phyloP scores from a whole-genome alignment of 1,139 yeast species.

The Saccharomycopsis hybrid region DNA sequence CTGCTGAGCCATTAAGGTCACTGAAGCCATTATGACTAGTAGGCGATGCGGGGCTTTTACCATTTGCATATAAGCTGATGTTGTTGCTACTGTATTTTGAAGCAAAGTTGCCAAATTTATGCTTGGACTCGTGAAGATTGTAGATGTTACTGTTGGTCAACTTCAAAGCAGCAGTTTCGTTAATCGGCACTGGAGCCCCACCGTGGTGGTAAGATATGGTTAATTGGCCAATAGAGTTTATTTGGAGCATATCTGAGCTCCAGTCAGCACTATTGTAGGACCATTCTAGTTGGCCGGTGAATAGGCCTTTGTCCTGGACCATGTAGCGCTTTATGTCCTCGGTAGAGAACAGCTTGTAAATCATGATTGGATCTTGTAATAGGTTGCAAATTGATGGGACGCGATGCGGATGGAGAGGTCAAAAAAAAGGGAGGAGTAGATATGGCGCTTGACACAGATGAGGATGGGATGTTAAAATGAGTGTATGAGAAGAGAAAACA shows the following conservation, averaged over 20 bases:
- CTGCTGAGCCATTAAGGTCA: too few relatives aligned
- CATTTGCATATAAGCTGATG: neutral
- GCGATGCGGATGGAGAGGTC: too few relatives aligned
- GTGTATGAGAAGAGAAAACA: too few relatives aligned
- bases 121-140: constrained; percentile 1
- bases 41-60: neutral
- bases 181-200: neutral
- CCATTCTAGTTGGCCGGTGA: constrained; percentile 30
- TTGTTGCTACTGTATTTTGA: neutral
- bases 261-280: constrained; percentile 22
- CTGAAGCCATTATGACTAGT: too few relatives aligned
- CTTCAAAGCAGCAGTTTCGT: constrained; percentile 2
- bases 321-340: constrained; percentile 16
- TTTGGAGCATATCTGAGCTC: constrained; percentile 12
- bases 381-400: neutral
- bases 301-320: constrained; percentile 25
- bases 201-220: constrained; percentile 7
- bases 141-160: constrained; percentile 5
- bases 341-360: neutral
- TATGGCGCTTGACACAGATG: too few relatives aligned
- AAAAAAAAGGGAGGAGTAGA: too few relatives aligned
- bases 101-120: neutral
- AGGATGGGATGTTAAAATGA: too few relatives aligned
- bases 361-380: neutral
- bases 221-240: constrained; percentile 18